Evolutionary conservation across 2,329 filamentous ascomycete species (phyloP).

Genomic region (Chalaropsis thielavioides): DNA sequence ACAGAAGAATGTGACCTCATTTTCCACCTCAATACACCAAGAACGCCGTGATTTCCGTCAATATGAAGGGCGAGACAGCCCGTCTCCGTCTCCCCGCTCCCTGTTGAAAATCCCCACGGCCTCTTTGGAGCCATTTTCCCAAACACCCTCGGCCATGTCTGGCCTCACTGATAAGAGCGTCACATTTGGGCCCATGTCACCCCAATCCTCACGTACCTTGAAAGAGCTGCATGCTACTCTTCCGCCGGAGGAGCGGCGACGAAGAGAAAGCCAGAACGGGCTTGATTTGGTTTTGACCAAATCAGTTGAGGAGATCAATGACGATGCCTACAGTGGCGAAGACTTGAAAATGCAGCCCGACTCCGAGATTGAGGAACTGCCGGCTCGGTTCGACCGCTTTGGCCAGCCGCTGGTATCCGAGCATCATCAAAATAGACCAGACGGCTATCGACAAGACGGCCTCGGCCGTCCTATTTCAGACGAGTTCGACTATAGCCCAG

Average conservation of each 20-base stretch:
- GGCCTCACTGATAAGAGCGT: constrained; percentile 22
- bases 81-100: not conserved
- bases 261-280: constrained; percentile 12
- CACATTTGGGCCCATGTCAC: constrained; percentile 35
- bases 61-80: constrained; percentile 2
- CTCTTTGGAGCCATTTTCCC: not conserved
- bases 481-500: not conserved
- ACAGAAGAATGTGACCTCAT: not conserved
- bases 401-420: constrained; percentile 27
- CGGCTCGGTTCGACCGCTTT: constrained; percentile 33
- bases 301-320: constrained; percentile 5
- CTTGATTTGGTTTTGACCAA: constrained; percentile 17
- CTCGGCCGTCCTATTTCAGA: not conserved
- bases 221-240: constrained; percentile 14
- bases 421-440: not conserved
- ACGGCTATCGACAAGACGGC: not conserved
- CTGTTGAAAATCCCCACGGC: not conserved
- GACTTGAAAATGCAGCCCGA: constrained; percentile 22
- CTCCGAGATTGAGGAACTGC: constrained; percentile 31
- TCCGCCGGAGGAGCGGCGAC: constrained; percentile 8
- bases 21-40: constrained; percentile 1
- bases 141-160: not conserved
- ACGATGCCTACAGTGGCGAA: not conserved
- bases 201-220: constrained; percentile 23
- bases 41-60: constrained; percentile 6